Evolutionary conservation across 805 yeast species (phyloP), one percentile per base, ranked within the genome.

Genomic region (Pichia kluyveri): DNA sequence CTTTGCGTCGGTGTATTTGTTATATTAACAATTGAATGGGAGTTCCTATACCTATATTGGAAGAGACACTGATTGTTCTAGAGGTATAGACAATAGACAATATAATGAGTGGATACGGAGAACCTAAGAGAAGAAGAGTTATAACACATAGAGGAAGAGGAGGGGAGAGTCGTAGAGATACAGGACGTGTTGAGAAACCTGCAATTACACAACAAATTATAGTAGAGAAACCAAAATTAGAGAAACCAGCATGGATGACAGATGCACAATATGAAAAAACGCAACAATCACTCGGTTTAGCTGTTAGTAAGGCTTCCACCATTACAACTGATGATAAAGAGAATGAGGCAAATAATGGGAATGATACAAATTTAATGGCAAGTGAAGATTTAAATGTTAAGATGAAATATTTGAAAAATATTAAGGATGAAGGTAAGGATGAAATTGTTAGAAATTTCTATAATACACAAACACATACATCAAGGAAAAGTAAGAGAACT

Each of bases 361-460:
- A 10, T 42, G 15, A 26, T 48, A 15, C 43, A 37, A 67, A 66
- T 40, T 64, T 65, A 1, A 53, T 53, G 56, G 56, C 56, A 2
- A 49, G 54, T 41, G 56, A 53, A 40, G 56, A 53, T 42, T 47
- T 49, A 12, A 53, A 49, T 38, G 51, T 53, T 17, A 51, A 51
- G 57, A 65, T 47, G 27, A 53, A 48, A 40, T 54, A 55, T 46
- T 47, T 55, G 50, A 66, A 65, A 49, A 69, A 65, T 34, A 57
- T 72, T 9, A 66, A 69, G 14, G 62, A 63, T 42, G 66, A 55
- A 57, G 57, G 55, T 30, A 61, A 78, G 47, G 86, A 85, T 56
- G 78, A 79, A 42, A 75, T 86, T 47, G 95, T 93, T 32, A 73
- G 89, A 53, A 72, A 76, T 43, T 96, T 88, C 65, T 93, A 93